Evolutionary conservation across 495 filamentous ascomycete species (phyloP), one percentile per base, ranked within the genome.

Genomic region (Chaetomium cochliodes): DNA sequence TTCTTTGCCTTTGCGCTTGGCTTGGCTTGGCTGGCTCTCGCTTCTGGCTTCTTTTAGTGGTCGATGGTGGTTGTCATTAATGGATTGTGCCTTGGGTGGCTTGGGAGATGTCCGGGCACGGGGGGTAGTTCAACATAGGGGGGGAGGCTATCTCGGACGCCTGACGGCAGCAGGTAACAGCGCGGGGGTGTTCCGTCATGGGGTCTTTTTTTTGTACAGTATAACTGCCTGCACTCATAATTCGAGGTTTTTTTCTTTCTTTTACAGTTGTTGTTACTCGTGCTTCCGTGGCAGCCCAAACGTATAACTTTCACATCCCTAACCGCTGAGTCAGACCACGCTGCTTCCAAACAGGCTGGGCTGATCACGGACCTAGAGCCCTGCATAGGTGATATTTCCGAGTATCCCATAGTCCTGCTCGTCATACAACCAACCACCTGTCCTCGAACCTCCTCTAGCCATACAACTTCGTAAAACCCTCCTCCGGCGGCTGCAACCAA

Each of bases 401-500:
- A n/a, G n/a, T n/a, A n/a, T n/a, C n/a, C n/a, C n/a, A n/a, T n/a
- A n/a, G n/a, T n/a, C n/a, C n/a, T n/a, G n/a, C n/a, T n/a, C n/a
- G n/a, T n/a, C n/a, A n/a, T n/a, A n/a, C n/a, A n/a, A 33, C 30
- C 30, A 33, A 33, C 33, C 33, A 37, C 5, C 9, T 8, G 11
- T 37, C 1, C 33, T 8, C 1, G 5, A 37, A 37, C 8, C 33
- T 33, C 33, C 33, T 11, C 33, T 37, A 37, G 1, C 5, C 33
- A 64, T 82, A 86, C 60, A 96, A 69, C 75, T 70, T 88, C 3
- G 89, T 88, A 66, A 97, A 96, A 0, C 91, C 93, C 57, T 83
- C 84, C 60, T 81, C 76, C 2, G 91, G 85, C 53, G 92, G 92
- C 79, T 96, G 93, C 72, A 98, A 70, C 94, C 94, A 98, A 74